Evolutionary conservation across 1,284 basidiomycete species (phyloP).

Genomic region (Salmacisia buchloeana): DNA sequence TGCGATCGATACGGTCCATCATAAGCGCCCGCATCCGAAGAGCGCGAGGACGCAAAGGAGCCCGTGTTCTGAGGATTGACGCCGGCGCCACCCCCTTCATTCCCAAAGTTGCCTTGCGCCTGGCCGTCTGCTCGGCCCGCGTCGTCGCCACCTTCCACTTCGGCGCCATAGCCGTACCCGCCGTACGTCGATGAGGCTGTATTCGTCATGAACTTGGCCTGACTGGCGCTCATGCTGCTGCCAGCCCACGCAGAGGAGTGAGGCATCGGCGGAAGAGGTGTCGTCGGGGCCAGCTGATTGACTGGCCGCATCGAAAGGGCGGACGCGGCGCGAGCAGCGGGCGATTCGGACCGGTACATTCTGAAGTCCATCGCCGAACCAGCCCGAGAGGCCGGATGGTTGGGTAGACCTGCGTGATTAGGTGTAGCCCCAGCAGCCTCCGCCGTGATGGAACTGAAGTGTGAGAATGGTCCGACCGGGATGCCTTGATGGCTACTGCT

Average conservation of each 20-base stretch:
- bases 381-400: conserved; percentile 28
- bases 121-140: conserved; percentile 1
- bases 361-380: conserved; percentile 33
- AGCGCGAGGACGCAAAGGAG: not conserved
- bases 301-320: not conserved
- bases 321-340: conserved; percentile 11
- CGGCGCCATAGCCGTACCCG: too few species aligned
- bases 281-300: not conserved
- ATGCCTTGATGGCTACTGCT: conserved; percentile 38
- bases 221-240: not conserved
- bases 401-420: too few species aligned
- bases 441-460: conserved; percentile 88
- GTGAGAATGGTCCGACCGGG: conserved; percentile 76
- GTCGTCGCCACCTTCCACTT: too few species aligned
- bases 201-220: too few species aligned
- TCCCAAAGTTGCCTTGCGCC: not conserved
- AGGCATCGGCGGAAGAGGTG: not conserved
- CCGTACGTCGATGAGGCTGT: too few species aligned
- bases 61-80: conserved; percentile 6
- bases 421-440: conserved; percentile 49
- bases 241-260: conserved; percentile 11
- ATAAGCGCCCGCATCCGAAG: conserved; percentile 3
- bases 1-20: conserved; percentile 10
- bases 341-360: not conserved
- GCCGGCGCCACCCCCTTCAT: not conserved